A percentile compares a stretch with the other conserved stretches of the same genome.
These are phyloP conservation scores for Pyracantha coccinea DNA, from an alignment of 331 rosid genomes.

Conservation along the genomic window DNA sequence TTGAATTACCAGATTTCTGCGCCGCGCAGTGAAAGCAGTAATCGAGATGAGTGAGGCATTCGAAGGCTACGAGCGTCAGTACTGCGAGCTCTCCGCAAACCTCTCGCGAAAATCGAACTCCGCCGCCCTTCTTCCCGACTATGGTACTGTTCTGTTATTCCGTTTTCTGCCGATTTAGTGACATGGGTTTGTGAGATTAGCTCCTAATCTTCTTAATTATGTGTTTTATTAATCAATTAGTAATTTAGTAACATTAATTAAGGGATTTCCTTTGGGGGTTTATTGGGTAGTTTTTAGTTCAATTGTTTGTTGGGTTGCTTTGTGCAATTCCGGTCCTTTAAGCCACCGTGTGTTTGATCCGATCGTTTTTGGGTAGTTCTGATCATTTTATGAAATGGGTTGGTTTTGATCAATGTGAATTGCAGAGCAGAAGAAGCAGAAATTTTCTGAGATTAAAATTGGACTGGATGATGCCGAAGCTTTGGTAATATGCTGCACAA, in stretches of 20 bases:
- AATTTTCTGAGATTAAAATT: slow-evolving; percentile 57
- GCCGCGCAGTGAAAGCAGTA: background rate
- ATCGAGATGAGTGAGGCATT: slow-evolving; percentile 68
- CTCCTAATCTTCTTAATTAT: background rate
- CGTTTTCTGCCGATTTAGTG: background rate
- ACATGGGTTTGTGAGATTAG: background rate
- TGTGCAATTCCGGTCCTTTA: background rate
- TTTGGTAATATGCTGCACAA: slow-evolving; percentile 40
- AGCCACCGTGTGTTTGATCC: no score
- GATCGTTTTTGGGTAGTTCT: background rate
- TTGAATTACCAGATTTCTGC: background rate
- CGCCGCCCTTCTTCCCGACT: slow-evolving; percentile 39
- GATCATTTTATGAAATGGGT: background rate
- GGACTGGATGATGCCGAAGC: slow-evolving; percentile 83
- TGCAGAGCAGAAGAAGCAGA: slow-evolving; percentile 77
- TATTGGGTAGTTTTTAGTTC: background rate
- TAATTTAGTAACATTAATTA: background rate
- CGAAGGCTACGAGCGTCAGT: slow-evolving; percentile 96
- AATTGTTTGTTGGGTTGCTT: background rate
- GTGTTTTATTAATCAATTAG: background rate
- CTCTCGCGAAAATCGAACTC: slow-evolving; percentile 81
- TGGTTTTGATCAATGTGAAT: slow-evolving; percentile 9
- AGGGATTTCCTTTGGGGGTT: background rate
- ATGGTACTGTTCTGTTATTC: slow-evolving; percentile 26
- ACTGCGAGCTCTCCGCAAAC: slow-evolving; percentile 90